These are phyloP conservation scores for Carallia pectinifolia DNA, from an alignment of 345 rosid genomes.

Conservation along the genomic window DNA sequence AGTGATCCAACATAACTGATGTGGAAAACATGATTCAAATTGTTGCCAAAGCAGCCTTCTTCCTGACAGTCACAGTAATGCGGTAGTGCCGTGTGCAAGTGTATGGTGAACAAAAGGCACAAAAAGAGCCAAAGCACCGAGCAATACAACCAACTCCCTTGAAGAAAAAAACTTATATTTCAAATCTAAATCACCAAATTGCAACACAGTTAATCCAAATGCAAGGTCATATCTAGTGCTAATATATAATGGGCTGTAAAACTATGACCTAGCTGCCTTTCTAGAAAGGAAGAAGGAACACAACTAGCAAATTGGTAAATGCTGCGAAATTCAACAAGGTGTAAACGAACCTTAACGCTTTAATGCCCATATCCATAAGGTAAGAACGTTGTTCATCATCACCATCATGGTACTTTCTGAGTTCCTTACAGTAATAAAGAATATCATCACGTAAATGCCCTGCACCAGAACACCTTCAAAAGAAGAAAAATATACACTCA, in stretches of 20 bases:
- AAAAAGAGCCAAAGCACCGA: too few species aligned
- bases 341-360: conserved; percentile 74
- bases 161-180: too few species aligned
- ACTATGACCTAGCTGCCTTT: too few species aligned
- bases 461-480: conserved; percentile 80
- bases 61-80: too few species aligned
- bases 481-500: conserved; percentile 15
- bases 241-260: too few species aligned
- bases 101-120: too few species aligned
- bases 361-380: conserved; percentile 75
- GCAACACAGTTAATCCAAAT: background rate
- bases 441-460: conserved; percentile 88
- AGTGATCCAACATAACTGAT: too few species aligned
- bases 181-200: background rate
- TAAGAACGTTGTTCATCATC: conserved; percentile 65
- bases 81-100: too few species aligned
- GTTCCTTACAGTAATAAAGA: conserved; percentile 62
- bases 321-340: conserved; percentile 6
- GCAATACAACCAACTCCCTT: too few species aligned
- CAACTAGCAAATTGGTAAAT: background rate
- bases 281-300: background rate
- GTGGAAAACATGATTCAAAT: too few species aligned
- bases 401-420: conserved; percentile 40
- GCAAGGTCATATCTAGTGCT: too few species aligned
- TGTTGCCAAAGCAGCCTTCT: too few species aligned